A percentile compares a stretch with the other conserved stretches of the same genome.
Evolutionary conservation across 169 alveolate genomes (phyloP).

Genomic region (Eimeria mitis): DNA sequence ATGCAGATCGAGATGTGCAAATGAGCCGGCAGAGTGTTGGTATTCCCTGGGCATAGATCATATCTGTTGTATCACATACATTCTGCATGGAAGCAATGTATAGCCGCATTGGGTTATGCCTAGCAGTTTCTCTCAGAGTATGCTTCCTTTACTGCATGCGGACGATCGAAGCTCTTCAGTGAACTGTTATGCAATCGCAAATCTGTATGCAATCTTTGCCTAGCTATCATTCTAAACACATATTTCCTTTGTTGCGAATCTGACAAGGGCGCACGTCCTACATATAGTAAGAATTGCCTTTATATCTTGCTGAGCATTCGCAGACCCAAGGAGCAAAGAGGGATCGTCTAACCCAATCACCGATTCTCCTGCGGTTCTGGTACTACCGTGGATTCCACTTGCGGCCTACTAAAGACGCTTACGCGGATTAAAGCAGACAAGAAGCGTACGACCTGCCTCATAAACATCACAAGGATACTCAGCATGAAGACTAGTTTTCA

Average conservation of each 20-base stretch:
- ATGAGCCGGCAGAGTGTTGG: background rate
- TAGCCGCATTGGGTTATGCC: background rate
- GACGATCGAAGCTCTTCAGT: background rate
- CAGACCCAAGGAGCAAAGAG: background rate
- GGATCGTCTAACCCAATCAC: background rate
- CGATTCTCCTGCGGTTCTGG: background rate
- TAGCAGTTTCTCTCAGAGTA: background rate
- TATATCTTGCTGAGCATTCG: background rate
- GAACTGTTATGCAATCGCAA: background rate
- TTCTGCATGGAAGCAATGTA: background rate
- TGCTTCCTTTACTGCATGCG: background rate
- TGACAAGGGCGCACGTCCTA: background rate
- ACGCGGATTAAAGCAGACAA: background rate
- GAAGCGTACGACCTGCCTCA: background rate
- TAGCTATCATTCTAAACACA: background rate
- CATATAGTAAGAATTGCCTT: background rate
- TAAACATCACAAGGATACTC: background rate
- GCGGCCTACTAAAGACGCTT: background rate
- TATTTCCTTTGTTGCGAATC: background rate
- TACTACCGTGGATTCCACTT: background rate
- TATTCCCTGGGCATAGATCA: background rate
- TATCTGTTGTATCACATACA: background rate
- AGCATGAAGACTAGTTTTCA: background rate
- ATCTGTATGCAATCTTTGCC: background rate
- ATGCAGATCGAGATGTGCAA: background rate